Conservation (phyloP, 2,329 filamentous ascomycete genomes). For the Talaromyces rugulosus region DNA sequence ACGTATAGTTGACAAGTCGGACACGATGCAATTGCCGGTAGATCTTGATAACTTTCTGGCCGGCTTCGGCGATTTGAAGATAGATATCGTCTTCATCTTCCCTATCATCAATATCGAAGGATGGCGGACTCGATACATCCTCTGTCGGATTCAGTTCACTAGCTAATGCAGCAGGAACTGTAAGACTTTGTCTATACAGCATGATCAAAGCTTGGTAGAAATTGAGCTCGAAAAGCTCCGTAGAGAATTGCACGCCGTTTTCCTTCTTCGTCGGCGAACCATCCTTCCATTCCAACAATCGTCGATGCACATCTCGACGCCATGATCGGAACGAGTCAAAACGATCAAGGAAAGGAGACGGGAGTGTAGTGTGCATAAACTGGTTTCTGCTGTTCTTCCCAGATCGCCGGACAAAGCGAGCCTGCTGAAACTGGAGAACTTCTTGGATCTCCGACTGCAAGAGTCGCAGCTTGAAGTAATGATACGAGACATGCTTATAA, state of each 20-base stretch:
- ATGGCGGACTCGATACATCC: constrained; percentile 55
- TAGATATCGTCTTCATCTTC: constrained; percentile 86
- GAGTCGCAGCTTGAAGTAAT: constrained; percentile 84
- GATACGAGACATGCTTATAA: constrained; percentile 86
- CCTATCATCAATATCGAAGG: constrained; percentile 41
- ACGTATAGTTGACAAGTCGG: constrained; percentile 91
- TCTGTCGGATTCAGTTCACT: constrained; percentile 64
- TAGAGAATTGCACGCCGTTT: constrained; percentile 83
- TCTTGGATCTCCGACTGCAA: constrained; percentile 94
- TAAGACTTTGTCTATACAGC: constrained; percentile 86
- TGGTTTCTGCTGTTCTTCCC: constrained; percentile 63
- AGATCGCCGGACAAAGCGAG: constrained; percentile 67
- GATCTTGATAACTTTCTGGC: constrained; percentile 84
- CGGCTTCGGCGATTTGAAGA: constrained; percentile 89
- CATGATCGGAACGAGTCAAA: constrained; percentile 85
- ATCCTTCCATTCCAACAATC: constrained; percentile 81
- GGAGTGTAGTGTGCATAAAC: constrained; percentile 72
- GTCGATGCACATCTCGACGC: constrained; percentile 79
- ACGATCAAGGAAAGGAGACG: constrained; percentile 77
- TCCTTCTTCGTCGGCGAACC: constrained; percentile 71
- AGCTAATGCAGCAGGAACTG: constrained; percentile 79
- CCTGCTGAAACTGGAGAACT: constrained; percentile 87
- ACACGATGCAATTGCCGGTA: constrained; percentile 86
- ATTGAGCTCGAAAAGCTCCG: constrained; percentile 87
- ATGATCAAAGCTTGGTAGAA: constrained; percentile 98